phyloP scores from a whole-genome alignment of 75 land plant species.

The Picea sitchensis region DNA sequence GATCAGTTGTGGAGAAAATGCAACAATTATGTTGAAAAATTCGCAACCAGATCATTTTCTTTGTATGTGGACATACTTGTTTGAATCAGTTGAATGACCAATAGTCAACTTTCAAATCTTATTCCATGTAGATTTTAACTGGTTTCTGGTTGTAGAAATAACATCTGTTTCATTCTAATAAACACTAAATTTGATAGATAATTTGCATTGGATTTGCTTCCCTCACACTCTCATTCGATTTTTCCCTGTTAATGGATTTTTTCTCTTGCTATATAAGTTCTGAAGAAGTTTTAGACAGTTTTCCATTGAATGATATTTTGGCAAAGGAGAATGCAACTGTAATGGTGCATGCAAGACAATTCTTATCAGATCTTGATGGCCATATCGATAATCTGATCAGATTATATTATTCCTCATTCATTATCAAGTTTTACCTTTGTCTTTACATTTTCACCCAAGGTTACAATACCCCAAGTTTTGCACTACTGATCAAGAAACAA shows the following conservation, averaged over 20 bases:
- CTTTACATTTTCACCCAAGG: background rate
- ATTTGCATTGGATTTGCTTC: background rate
- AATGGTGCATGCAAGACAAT: background rate
- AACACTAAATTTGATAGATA: no score
- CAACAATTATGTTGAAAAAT: background rate
- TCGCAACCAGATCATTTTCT: background rate
- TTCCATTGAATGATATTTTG: background rate
- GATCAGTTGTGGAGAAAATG: no score
- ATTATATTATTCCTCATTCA: background rate
- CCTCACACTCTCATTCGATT: background rate
- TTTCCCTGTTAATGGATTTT: background rate
- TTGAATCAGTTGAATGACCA: background rate
- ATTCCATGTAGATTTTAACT: background rate
- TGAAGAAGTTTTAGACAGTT: background rate
- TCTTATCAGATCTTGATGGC: background rate
- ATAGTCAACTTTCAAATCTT: background rate
- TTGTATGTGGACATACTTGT: background rate
- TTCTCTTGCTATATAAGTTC: background rate
- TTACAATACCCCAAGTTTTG: background rate
- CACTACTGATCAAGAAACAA: background rate
- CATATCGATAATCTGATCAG: background rate
- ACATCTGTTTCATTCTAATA: no score
- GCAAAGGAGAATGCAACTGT: background rate
- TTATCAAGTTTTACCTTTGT: background rate
- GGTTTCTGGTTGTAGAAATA: no score